A percentile compares a stretch with the other conserved stretches of the same genome.
phyloP scores from a whole-genome alignment of 306 rosid species.

The Alnus glutinosa region DNA sequence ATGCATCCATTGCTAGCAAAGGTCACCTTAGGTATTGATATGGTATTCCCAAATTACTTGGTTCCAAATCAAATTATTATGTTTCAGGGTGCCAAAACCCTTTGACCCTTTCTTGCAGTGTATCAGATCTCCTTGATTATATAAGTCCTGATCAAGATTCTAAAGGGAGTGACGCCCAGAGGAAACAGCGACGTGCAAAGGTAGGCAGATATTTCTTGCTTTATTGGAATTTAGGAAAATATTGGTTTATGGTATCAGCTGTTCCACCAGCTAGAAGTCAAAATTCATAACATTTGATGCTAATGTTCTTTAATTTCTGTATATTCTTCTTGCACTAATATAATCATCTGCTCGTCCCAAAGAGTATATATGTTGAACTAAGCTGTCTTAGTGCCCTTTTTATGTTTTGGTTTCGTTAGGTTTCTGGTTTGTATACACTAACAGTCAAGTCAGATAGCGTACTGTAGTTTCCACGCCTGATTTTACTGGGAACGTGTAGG shows the following conservation, averaged over 20 bases:
- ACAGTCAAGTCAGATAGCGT: not conserved
- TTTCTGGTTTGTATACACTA: not conserved
- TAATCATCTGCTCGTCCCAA: not conserved
- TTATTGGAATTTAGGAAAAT: not conserved
- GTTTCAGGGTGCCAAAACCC: constrained; percentile 32
- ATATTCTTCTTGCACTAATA: not conserved
- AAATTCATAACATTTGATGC: not conserved
- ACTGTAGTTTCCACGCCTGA: not conserved
- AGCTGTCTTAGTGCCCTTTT: not conserved
- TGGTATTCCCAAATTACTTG: constrained; percentile 63
- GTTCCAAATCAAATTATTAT: constrained; percentile 32
- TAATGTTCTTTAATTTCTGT: not conserved
- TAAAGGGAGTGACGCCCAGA: constrained; percentile 66
- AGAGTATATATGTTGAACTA: not conserved
- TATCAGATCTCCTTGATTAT: constrained; percentile 92
- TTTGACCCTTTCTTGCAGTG: constrained; percentile 60
- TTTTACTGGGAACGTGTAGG: not conserved
- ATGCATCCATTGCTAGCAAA: constrained; percentile 88
- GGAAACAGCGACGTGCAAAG: constrained; percentile 85
- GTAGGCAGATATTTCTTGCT: constrained; percentile 38
- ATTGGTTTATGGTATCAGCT: not conserved
- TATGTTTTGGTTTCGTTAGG: not conserved
- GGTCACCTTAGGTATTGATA: constrained; percentile 99
- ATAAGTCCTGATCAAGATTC: constrained; percentile 83
- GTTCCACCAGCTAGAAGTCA: no score